Base-by-base conservation (phyloP, 495 filamentous ascomycete genomes). In the Apiosordaria backusii region DNA sequence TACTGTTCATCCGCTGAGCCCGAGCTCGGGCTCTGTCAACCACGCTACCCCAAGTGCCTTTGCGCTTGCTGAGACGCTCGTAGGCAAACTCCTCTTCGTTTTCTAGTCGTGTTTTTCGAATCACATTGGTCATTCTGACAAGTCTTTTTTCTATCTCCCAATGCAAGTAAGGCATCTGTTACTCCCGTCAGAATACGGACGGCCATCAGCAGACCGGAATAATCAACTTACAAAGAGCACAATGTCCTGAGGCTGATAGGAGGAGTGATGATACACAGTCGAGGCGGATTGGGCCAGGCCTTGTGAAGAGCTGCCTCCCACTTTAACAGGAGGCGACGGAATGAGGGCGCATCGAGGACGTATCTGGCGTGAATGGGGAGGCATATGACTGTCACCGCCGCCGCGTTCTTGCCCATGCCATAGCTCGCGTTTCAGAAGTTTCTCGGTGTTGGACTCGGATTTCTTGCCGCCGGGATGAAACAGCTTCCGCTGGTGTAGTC, bases 121-220 rank as follows among this genome's bases (percentile, higher is more conserved):
- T 66, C 16, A 73, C 67, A 21, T 69, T 71, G 23, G 69, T 73
- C 71, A 73, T 73, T 9, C 71, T 63, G n/a, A 64, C 57, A 4
- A 73, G 67, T 3, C 71, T 67, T 50, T 71, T 73, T 27, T 71
- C 71, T 19, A 69, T 71, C 23, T 71, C 71, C 71, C 71, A 73
- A 21, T 73, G 71, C n/a, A 73, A 60, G 25, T 68, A 73, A 4
- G 71, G 69, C 71, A 73, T 73, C 69, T 68, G 55, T 0, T 1
- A 7, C 26, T 9, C 19, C 15, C 26, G 40, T 19, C 27, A 52
- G 59, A 24, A 16, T 6, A 45, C 7, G 18, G 21, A 19, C 21
- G 3, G 53, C 18, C 10, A 27, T 50, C 21, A 22, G 52, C 18
- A 15, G 7, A 54, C 5, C 50, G 7, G 57, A 6, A 13, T 10